Evolutionary conservation across 352 stramenopile species (phyloP).

Genomic region (Aphanomyces euteiches): DNA sequence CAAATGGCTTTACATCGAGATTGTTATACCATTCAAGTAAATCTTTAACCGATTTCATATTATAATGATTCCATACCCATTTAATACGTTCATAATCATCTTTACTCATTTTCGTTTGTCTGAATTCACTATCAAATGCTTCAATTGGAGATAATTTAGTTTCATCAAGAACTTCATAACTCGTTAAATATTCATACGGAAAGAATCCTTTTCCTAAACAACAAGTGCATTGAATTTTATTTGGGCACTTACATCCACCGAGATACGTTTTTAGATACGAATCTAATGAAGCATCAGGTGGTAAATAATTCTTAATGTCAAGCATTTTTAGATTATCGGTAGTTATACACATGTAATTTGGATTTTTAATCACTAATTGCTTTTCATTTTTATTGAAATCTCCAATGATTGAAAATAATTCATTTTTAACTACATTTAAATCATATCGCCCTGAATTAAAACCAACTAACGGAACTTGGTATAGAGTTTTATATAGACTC

Average conservation of each 20-base stretch:
- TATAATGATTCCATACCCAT: slow-evolving; percentile 39
- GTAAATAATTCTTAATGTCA: background rate
- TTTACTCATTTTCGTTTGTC: slow-evolving; percentile 29
- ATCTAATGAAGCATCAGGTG: background rate
- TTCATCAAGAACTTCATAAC: background rate
- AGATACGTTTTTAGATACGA: background rate
- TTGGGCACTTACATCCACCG: background rate
- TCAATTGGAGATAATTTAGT: slow-evolving; percentile 11
- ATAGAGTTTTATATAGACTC: no score
- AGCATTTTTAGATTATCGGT: background rate
- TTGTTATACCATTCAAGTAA: slow-evolving; percentile 44
- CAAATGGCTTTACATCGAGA: slow-evolving; percentile 38
- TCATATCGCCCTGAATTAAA: slow-evolving; percentile 10
- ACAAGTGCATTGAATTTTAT: slow-evolving; percentile 7
- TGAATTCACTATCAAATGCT: background rate
- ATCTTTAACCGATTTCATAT: slow-evolving; percentile 40
- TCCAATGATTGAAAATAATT: background rate
- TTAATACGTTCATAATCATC: slow-evolving; percentile 36
- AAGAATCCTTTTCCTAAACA: slow-evolving; percentile 2
- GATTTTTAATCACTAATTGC: background rate
- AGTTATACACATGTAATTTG: background rate
- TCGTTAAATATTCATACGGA: slow-evolving; percentile 7
- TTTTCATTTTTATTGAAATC: background rate
- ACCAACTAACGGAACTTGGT: no score
- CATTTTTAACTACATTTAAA: slow-evolving; percentile 11